Evolutionary conservation across 176 grass and related monocot genomes (phyloP).

Genomic region (Carex myosuroides): DNA sequence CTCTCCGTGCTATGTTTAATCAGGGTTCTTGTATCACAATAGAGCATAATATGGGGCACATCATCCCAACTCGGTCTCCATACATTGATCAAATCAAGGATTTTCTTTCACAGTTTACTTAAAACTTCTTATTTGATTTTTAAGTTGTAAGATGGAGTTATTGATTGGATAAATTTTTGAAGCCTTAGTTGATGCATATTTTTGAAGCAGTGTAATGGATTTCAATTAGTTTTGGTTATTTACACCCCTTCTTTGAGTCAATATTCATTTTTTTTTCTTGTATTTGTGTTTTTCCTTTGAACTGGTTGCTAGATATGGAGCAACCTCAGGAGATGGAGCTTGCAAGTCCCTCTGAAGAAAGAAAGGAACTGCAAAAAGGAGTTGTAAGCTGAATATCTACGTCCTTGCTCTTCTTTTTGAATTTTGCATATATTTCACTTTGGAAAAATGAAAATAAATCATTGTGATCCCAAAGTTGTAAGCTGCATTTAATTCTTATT

Average conservation of each 20-base stretch:
- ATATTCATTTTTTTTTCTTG: background rate
- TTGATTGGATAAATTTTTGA: background rate
- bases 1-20: slow-evolving; percentile 48
- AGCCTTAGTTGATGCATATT: background rate
- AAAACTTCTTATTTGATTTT: slow-evolving; percentile 8
- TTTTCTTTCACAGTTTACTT: slow-evolving; percentile 53
- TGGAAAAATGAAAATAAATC: background rate
- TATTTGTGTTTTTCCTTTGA: background rate
- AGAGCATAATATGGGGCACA: slow-evolving; percentile 93
- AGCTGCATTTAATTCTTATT: background rate
- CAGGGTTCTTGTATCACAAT: slow-evolving; percentile 31
- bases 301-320: slow-evolving; percentile 1
- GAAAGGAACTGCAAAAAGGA: background rate
- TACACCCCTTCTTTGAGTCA: background rate
- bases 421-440: background rate
- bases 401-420: background rate
- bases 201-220: too few relatives aligned
- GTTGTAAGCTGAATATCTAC: background rate
- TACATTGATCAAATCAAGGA: slow-evolving; percentile 63
- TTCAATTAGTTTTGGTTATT: background rate
- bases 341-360: background rate
- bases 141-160: background rate
- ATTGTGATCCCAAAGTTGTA: background rate
- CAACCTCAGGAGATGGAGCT: background rate
- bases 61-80: slow-evolving; percentile 59